Conservation (phyloP, 768 basidiomycete genomes). For the Termitomyces sp. region DNA sequence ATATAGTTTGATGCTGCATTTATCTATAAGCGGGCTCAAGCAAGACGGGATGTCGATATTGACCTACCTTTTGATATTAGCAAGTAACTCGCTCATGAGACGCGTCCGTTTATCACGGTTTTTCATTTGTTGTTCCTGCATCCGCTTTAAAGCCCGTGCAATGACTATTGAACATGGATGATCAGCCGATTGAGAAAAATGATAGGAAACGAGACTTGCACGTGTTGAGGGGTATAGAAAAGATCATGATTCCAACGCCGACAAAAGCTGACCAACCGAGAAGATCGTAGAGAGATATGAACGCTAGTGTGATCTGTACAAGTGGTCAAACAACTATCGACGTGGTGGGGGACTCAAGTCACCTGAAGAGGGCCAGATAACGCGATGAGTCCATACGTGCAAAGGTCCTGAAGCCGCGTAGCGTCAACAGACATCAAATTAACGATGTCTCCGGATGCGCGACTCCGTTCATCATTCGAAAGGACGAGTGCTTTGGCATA, state of each 20-base stretch:
- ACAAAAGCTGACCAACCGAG: conserved; percentile 91
- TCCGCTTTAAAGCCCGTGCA: conserved; percentile 60
- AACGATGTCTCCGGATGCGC: conserved; percentile 88
- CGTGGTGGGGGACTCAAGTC: conserved; percentile 32
- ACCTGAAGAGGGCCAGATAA: conserved; percentile 86
- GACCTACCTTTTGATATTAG: conserved; percentile 77
- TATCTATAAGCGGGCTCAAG: background rate
- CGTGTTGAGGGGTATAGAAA: conserved; percentile 74
- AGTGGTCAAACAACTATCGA: background rate
- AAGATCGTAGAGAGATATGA: conserved; percentile 83
- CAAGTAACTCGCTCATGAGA: conserved; percentile 90
- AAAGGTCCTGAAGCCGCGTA: conserved; percentile 72
- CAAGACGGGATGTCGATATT: background rate
- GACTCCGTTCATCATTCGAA: conserved; percentile 77
- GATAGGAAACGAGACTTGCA: conserved; percentile 20
- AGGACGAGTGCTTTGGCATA: conserved; percentile 85
- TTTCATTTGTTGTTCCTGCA: conserved; percentile 92
- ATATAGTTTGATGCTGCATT: conserved; percentile 80
- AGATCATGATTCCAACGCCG: conserved; percentile 84
- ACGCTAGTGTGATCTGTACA: conserved; percentile 74
- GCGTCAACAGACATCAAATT: conserved; percentile 92
- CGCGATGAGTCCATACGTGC: conserved; percentile 77
- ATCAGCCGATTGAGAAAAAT: background rate
- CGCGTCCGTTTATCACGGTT: conserved; percentile 79
- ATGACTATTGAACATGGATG: conserved; percentile 31